phyloP scores from a whole-genome alignment of 1,284 basidiomycete genomes.

The Puccinia novopanici region DNA sequence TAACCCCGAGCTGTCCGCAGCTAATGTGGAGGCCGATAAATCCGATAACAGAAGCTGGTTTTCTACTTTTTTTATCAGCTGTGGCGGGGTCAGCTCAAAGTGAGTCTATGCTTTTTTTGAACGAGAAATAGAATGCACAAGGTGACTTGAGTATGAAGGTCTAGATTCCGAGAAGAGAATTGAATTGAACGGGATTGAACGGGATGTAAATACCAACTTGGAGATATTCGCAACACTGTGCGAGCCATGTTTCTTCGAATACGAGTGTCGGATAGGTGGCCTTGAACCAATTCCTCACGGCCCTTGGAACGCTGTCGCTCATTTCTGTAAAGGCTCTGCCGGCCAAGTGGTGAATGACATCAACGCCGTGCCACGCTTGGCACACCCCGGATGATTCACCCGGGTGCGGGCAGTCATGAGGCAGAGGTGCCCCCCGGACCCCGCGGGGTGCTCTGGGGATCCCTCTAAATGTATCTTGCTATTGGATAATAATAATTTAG shows the following conservation, averaged over 20 bases:
- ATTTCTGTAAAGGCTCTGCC: too few relatives aligned
- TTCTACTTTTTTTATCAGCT: conserved; percentile 54
- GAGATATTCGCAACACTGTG: conserved; percentile 53
- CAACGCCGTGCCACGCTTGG: too few relatives aligned
- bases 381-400: too few relatives aligned
- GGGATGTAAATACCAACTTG: conserved; percentile 46
- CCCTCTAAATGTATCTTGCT: too few relatives aligned
- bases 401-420: too few relatives aligned
- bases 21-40: conserved; percentile 52
- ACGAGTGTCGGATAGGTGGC: conserved; percentile 53
- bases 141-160: not conserved
- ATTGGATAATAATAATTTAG: too few relatives aligned
- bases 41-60: conserved; percentile 54
- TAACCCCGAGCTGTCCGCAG: not conserved
- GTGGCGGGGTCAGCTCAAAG: conserved; percentile 18
- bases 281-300: conserved; percentile 52
- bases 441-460: too few relatives aligned
- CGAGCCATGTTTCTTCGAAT: conserved; percentile 54
- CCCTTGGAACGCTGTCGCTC: conserved; percentile 1
- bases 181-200: not conserved
- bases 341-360: not conserved
- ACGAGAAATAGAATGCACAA: not conserved
- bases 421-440: too few relatives aligned
- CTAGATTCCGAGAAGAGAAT: not conserved
- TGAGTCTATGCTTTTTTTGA: conserved; percentile 33